A percentile compares a stretch with the other conserved stretches of the same genome.
Conservation (phyloP, 768 basidiomycete genomes). For the Cystofilobasidium bisporidii region DNA sequence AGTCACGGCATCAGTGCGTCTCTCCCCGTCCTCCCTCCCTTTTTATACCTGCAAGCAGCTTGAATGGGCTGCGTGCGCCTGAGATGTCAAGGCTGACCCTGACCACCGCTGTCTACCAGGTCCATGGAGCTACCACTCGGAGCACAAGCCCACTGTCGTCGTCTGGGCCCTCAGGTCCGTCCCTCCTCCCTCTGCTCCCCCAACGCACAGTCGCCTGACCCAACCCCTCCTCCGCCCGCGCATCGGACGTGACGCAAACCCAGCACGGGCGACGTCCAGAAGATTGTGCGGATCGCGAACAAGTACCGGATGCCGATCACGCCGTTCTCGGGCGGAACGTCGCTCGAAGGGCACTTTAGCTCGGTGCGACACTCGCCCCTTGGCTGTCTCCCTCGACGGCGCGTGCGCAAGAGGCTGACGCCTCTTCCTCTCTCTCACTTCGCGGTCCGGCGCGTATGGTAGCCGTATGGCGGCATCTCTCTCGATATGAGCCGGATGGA, state of each 20-base stretch:
- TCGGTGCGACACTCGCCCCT: constrained; percentile 5
- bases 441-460: too few relatives aligned
- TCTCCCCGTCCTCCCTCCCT: background rate
- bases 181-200: background rate
- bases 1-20: constrained; percentile 53
- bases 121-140: constrained; percentile 53
- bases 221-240: background rate
- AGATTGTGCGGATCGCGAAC: constrained; percentile 63
- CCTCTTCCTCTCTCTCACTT: too few relatives aligned
- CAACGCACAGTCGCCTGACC: background rate
- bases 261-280: constrained; percentile 34
- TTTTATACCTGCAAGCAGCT: background rate
- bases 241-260: background rate
- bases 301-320: constrained; percentile 66
- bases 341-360: constrained; percentile 70
- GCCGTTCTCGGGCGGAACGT: constrained; percentile 75
- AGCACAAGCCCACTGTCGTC: constrained; percentile 48
- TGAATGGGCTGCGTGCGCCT: background rate
- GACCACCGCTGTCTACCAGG: background rate
- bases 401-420: too few relatives aligned
- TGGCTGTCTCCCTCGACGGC: too few relatives aligned
- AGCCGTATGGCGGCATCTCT: constrained; percentile 47
- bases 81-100: too few relatives aligned
- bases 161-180: constrained; percentile 38
- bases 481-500: constrained; percentile 73